Conservation (phyloP, 208 protist species). For the Vickermania ingenoplastis region DNA sequence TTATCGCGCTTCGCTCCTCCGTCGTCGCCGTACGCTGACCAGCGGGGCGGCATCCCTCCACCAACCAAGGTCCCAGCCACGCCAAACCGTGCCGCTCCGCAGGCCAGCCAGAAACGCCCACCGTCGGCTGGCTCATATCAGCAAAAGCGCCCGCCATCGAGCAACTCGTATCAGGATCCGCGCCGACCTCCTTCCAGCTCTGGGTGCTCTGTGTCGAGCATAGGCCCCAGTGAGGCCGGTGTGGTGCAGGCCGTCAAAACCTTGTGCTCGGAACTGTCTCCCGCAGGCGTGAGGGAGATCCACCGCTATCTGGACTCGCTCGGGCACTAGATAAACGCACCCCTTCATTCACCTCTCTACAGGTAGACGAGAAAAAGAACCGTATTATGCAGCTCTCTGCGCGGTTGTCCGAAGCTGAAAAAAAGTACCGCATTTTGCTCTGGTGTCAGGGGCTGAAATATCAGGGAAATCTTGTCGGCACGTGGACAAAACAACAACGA, state of each 20-base stretch:
- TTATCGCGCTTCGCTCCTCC: slow-evolving; percentile 62
- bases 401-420: too few relatives aligned
- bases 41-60: slow-evolving; percentile 21
- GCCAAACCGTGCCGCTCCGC: not conserved
- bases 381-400: too few relatives aligned
- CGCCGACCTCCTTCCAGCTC: slow-evolving; percentile 2
- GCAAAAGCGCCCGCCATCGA: not conserved
- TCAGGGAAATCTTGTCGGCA: too few relatives aligned
- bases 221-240: slow-evolving; percentile 56
- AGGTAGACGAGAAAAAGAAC: too few relatives aligned
- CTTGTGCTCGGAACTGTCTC: slow-evolving; percentile 58
- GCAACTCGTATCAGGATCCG: not conserved
- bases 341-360: too few relatives aligned
- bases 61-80: slow-evolving; percentile 1
- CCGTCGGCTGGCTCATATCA: slow-evolving; percentile 1
- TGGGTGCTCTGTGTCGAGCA: slow-evolving; percentile 7
- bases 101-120: not conserved
- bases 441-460: too few relatives aligned
- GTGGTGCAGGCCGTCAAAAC: slow-evolving; percentile 78
- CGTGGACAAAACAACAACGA: too few relatives aligned
- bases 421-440: too few relatives aligned
- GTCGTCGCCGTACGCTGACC: slow-evolving; percentile 56
- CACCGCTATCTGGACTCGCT: slow-evolving; percentile 63
- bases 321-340: too few relatives aligned
- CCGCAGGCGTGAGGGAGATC: slow-evolving; percentile 42